Conservation (phyloP, 352 stramenopile species). For the Aphanomyces invadans region DNA sequence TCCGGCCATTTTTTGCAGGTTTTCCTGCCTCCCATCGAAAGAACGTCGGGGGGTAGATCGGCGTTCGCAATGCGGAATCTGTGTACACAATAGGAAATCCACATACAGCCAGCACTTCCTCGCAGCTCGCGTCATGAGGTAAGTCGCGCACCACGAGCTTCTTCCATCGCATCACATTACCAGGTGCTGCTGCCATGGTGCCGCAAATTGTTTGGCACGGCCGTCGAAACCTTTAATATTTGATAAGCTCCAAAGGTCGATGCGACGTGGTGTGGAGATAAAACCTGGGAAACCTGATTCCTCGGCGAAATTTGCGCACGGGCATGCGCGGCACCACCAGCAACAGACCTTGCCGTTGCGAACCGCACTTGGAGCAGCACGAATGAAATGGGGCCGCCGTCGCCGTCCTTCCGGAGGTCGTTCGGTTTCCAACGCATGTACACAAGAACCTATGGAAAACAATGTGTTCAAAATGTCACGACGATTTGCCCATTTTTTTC, state of each 20-base stretch:
- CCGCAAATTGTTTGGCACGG: not conserved
- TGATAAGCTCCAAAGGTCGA: no score
- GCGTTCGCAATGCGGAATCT: not conserved
- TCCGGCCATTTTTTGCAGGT: constrained; percentile 17
- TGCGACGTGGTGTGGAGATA: no score
- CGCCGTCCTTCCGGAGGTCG: no score
- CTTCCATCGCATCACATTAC: constrained; percentile 20
- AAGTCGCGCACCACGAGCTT: constrained; percentile 23
- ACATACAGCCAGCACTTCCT: constrained; percentile 15
- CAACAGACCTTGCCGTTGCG: no score
- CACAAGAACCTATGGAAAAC: no score
- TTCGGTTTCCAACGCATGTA: no score
- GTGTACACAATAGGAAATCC: constrained; percentile 5
- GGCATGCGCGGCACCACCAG: not conserved
- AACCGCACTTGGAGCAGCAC: no score
- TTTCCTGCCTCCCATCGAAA: constrained; percentile 16
- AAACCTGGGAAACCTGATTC: no score
- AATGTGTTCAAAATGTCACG: no score
- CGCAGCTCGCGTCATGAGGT: constrained; percentile 1
- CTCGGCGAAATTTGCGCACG: not conserved
- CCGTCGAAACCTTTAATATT: not conserved
- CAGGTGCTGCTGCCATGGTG: not conserved
- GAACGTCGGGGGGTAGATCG: not conserved
- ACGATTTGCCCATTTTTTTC: no score
- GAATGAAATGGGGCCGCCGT: no score